Base-by-base conservation (phyloP, 805 yeast genomes). In the Metschnikowia santaceciliae region DNA sequence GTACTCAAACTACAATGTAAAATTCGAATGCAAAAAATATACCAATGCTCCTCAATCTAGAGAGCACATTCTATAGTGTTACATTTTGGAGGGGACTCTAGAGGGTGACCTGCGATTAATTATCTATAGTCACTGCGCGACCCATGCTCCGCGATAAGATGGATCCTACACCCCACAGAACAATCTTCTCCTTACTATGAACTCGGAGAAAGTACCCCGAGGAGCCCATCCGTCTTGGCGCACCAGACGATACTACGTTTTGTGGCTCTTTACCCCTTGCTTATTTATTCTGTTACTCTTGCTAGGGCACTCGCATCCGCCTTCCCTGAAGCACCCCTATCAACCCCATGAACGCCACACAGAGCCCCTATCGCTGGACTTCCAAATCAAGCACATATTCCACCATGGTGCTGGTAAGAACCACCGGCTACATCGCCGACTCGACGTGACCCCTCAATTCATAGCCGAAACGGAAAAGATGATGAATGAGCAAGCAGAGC, bases 321-420 rank as follows among this genome's bases (percentile, higher is more conserved):
- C 38, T 33, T 6, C 37, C n/a, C 20, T n/a, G 20, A 15, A 40
- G 20, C 20, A 30, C 20, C 46, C 46, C 10, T 20, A 20, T n/a
- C 22, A 42, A 33, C 46, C 36, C 36, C 45, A 42, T n/a, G 32
- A 42, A 33, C 46, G 45, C 36, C 45, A 42, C 46, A 42, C 38
- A 10, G 46, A 42, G 32, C 6, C n/a, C 20, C 34, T n/a, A 8
- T 42, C 46, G 15, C 46, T 42, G 46, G 44, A 42, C 30, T 62
- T 71, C 57, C 65, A 60, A 45, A 56, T 84, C 26, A 81, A 74
- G 57, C 89, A 84, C 60, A 75, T 84, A 3, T 81, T 70, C 58
- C 89, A 84, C 59, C 86, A 81, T 58, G 82, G 81, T 46, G 73
- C 84, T 0, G 81, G 80, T 11, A 49, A 60, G n/a, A 55, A 72